Percentiles rank a stretch among this genome's conserved stretches.
Evolutionary conservation across 331 rosid species (phyloP).

Genomic region (Pyrus hybrid): DNA sequence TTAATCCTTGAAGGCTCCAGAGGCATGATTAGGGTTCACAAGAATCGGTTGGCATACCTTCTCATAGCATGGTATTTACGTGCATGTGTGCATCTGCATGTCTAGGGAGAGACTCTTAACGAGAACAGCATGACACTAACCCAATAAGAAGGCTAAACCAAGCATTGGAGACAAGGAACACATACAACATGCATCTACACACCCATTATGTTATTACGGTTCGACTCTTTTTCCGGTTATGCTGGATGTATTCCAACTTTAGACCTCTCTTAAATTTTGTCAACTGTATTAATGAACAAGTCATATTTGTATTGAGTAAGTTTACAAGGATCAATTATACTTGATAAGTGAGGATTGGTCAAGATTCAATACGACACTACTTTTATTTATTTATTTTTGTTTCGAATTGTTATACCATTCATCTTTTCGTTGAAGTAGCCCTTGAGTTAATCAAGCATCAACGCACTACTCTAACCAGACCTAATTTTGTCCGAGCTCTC

Average conservation of each 20-base stretch:
- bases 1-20: not conserved
- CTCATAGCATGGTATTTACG: slow-evolving; percentile 9
- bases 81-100: not conserved
- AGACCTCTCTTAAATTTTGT: not conserved
- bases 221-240: too few relatives aligned
- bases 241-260: not conserved
- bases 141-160: not conserved
- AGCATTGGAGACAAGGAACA: not conserved
- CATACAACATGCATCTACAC: not conserved
- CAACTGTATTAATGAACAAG: not conserved
- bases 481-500: too few relatives aligned
- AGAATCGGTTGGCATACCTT: slow-evolving; percentile 33
- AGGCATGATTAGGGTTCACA: slow-evolving; percentile 20
- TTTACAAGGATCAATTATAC: not conserved
- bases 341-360: not conserved
- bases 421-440: not conserved
- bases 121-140: not conserved
- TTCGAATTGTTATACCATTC: too few relatives aligned
- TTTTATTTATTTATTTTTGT: too few relatives aligned
- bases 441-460: not conserved
- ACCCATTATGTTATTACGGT: not conserved
- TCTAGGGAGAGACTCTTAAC: not conserved
- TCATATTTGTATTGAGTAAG: not conserved
- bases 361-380: not conserved
- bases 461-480: not conserved